These are phyloP conservation scores for Stephanocyclus meneghinianus DNA, from an alignment of 352 stramenopile genomes.

Conservation along the genomic window DNA sequence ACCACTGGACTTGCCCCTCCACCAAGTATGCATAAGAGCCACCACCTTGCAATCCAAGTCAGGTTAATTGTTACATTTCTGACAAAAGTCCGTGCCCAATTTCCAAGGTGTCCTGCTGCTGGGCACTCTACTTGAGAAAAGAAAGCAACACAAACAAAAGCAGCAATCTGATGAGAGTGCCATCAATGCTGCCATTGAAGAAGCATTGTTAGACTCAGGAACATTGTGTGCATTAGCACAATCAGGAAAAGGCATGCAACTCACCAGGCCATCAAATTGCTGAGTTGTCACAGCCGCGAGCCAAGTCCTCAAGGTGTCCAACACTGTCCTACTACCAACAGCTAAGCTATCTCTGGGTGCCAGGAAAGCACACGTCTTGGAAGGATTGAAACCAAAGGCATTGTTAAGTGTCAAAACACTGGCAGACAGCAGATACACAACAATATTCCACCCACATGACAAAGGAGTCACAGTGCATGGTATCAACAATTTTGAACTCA, in stretches of 20 bases:
- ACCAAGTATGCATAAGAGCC: constrained; percentile 1
- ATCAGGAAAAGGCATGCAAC: neutral
- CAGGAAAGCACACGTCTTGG: neutral
- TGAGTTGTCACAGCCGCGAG: neutral
- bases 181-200: neutral
- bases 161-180: neutral
- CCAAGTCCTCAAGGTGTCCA: neutral
- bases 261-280: neutral
- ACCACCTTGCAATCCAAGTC: neutral
- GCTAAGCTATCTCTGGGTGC: constrained; percentile 8
- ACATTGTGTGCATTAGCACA: constrained; percentile 8
- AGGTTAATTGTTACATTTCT: constrained; percentile 1
- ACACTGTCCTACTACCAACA: neutral
- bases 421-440: constrained; percentile 16
- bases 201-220: constrained; percentile 8
- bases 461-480: neutral
- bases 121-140: neutral
- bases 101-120: neutral
- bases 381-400: too few species aligned
- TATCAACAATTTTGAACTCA: too few species aligned
- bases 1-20: neutral
- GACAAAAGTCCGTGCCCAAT: constrained; percentile 2
- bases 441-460: constrained; percentile 24
- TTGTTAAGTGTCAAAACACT: neutral
- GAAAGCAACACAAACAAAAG: neutral